Conservation (phyloP, 176 grass and related monocot species). For the Aegilops sharonensis region DNA sequence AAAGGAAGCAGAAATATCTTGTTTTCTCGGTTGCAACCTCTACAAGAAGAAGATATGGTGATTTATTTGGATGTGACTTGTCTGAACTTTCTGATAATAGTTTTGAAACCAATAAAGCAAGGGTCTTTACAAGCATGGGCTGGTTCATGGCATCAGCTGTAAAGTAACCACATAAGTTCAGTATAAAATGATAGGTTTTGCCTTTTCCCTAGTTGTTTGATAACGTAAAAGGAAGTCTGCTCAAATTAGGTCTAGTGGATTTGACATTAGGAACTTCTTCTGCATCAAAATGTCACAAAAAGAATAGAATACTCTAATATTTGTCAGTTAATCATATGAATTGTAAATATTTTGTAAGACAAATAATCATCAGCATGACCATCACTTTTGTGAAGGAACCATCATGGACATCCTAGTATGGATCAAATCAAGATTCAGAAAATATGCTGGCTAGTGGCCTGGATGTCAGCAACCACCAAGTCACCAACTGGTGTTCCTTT, state of each 20-base stretch:
- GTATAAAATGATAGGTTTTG: background rate
- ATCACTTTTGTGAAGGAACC: background rate
- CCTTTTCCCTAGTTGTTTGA: background rate
- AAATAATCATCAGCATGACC: background rate
- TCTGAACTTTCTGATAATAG: background rate
- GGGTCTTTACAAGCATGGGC: background rate
- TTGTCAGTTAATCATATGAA: background rate
- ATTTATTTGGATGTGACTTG: conserved; percentile 1
- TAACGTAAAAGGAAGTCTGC: background rate
- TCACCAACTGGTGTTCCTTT: conserved; percentile 26
- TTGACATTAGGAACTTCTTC: background rate
- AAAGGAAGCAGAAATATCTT: background rate
- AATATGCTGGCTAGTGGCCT: conserved; percentile 15
- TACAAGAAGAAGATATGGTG: background rate
- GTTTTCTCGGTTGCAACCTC: background rate
- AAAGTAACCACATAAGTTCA: background rate
- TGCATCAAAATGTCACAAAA: background rate
- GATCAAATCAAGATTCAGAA: conserved; percentile 12
- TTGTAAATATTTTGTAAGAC: background rate
- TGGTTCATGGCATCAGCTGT: background rate
- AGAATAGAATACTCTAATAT: background rate
- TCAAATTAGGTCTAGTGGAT: background rate
- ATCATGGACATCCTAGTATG: background rate
- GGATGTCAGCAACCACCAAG: conserved; percentile 32
- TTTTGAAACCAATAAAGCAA: background rate